Evolutionary conservation across 352 stramenopile species (phyloP).

Genomic region (Stramenopiles sp.): DNA sequence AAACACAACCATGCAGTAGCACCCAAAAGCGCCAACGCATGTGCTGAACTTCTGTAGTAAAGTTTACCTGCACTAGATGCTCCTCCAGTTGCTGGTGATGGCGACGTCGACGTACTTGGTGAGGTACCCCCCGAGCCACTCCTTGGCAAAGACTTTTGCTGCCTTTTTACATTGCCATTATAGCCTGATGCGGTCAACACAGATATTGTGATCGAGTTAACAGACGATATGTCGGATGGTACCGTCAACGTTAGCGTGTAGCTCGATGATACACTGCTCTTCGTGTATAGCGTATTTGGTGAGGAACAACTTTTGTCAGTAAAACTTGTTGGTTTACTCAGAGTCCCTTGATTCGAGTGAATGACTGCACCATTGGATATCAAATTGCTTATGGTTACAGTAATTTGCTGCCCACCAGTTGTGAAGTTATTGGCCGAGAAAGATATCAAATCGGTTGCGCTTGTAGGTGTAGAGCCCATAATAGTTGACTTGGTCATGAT

Average conservation of each 20-base stretch:
- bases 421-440: too few relatives aligned
- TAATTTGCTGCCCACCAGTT: too few relatives aligned
- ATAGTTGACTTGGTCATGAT: too few relatives aligned
- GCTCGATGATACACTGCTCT: background rate
- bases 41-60: too few relatives aligned
- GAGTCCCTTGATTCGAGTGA: background rate
- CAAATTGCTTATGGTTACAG: too few relatives aligned
- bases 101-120: background rate
- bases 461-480: too few relatives aligned
- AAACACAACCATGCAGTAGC: too few relatives aligned
- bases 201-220: slow-evolving; percentile 11
- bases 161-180: background rate
- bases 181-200: background rate
- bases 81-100: too few relatives aligned
- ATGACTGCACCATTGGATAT: background rate
- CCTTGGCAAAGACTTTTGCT: background rate
- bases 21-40: too few relatives aligned
- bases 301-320: background rate
- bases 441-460: too few relatives aligned
- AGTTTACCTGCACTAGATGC: too few relatives aligned
- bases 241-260: background rate
- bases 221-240: background rate
- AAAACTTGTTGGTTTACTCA: background rate
- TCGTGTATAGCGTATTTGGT: background rate
- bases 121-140: background rate